phyloP scores from a whole-genome alignment of 345 rosid genomes.

The Murraya paniculata region DNA sequence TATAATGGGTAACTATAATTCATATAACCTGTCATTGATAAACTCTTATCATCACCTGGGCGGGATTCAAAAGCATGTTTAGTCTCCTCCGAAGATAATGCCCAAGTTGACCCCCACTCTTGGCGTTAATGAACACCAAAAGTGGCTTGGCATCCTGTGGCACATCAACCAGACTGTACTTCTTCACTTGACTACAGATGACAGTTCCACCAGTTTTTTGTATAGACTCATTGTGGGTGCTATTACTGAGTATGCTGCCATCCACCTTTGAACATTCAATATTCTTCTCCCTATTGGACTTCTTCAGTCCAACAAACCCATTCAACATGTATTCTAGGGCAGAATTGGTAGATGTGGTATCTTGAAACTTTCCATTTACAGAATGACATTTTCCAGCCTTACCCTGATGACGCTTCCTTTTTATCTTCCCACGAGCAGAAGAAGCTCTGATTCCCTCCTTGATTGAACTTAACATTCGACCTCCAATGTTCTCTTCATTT shows the following conservation, averaged over 20 bases:
- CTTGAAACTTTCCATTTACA: slow-evolving; percentile 37
- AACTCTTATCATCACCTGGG: slow-evolving; percentile 43
- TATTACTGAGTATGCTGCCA: slow-evolving; percentile 23
- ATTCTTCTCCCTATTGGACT: slow-evolving; percentile 42
- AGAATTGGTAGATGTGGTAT: slow-evolving; percentile 33
- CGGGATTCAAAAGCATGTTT: slow-evolving; percentile 76
- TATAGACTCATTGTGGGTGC: slow-evolving; percentile 29
- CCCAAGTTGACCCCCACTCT: slow-evolving; percentile 83
- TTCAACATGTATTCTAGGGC: slow-evolving; percentile 27
- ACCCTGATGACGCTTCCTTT: slow-evolving; percentile 38
- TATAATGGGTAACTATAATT: neutral
- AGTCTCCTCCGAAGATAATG: slow-evolving; percentile 66
- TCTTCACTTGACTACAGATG: slow-evolving; percentile 30
- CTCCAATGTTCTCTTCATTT: slow-evolving; percentile 31
- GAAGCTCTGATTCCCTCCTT: slow-evolving; percentile 36
- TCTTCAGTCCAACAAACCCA: slow-evolving; percentile 47
- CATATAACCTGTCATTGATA: neutral
- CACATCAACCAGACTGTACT: slow-evolving; percentile 44
- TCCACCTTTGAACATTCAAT: slow-evolving; percentile 33
- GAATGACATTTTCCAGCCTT: slow-evolving; percentile 35
- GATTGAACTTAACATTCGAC: slow-evolving; percentile 37
- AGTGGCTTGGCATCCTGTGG: slow-evolving; percentile 69
- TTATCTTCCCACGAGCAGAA: slow-evolving; percentile 39
- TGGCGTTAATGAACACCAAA: slow-evolving; percentile 74
- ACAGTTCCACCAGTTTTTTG: slow-evolving; percentile 34